Base-by-base conservation (phyloP, 2,329 filamentous ascomycete species). In the Apiospora aurea region DNA sequence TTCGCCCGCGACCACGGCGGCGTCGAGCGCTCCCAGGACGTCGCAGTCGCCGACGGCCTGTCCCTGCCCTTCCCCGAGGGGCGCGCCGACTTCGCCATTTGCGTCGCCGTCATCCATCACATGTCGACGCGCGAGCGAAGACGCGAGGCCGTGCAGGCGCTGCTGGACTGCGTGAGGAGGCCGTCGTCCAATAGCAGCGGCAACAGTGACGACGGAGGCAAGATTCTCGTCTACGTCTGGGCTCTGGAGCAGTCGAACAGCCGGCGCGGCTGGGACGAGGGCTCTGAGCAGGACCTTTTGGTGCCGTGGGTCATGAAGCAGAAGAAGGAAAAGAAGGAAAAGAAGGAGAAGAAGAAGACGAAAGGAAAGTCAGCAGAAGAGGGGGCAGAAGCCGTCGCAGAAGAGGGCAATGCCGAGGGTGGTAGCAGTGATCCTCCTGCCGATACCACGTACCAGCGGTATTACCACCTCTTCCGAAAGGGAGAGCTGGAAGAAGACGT, bases 41-140 rank as follows among this genome's bases (percentile, higher is more conserved):
- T 92, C 24, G 81, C 94, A 44, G 91, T 97, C 53, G 95, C 95
- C 47, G 96, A 98, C 81, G 92, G 91, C 69, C 87, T 98, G 11
- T 87, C 87, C n/a, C 87, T 98, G 26, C 96, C 96, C 4, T 96
- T 97, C 81, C 93, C 90, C 57, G 72, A 77, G 10, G 77, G 76
- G 73, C 80, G 75, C 74, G 85, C 78, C 80, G 96, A 98, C 82
- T 98, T 98, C 81, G 95, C 90, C 72, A 96, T 98, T 75, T 96
- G 93, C 78, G 95, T 99, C 78, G 96, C 96, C 67, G 96, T 98
- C 14, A 87, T 98, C 44, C 96, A 98, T 83, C 96, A 99, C 84
- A 86, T 98, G 70, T 97, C 94, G 18, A 97, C 95, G 7, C 85
- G 87, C 14, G 87, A 87, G 69, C 88, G 96, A 71, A 89, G 96